A percentile compares a stretch with the other conserved stretches of the same genome.
These are phyloP conservation scores for Schizothecium vesticola DNA, from an alignment of 495 filamentous ascomycete species.

Conservation along the genomic window DNA sequence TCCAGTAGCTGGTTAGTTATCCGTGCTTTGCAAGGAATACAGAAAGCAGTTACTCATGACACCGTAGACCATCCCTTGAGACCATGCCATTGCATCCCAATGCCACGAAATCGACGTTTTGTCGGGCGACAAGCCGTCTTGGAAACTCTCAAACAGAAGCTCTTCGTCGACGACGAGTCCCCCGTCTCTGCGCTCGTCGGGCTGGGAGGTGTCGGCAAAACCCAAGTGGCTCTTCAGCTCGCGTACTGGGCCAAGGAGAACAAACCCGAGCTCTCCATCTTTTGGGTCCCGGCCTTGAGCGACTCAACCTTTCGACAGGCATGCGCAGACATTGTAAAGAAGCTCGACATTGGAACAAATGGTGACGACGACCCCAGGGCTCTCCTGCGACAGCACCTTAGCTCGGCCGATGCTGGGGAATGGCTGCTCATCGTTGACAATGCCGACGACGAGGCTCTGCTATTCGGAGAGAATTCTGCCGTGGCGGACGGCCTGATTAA, in stretches of 20 bases:
- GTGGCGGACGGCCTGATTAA: conserved; percentile 13
- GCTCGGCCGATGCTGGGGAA: conserved; percentile 12
- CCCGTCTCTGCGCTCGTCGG: conserved; percentile 32
- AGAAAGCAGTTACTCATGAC: not conserved
- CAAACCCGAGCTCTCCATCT: conserved; percentile 40
- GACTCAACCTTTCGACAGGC: conserved; percentile 41
- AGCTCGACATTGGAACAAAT: conserved; percentile 14
- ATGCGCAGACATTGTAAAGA: conserved; percentile 35
- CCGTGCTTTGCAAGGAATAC: not conserved
- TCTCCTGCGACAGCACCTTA: conserved; percentile 21
- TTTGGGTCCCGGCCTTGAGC: conserved; percentile 45
- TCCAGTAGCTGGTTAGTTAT: not conserved
- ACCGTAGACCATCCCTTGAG: not conserved
- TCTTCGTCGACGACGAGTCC: not conserved
- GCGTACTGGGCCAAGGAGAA: conserved; percentile 19
- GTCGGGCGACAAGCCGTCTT: not conserved
- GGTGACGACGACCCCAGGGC: conserved; percentile 16
- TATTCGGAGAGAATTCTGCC: not conserved
- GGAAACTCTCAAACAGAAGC: not conserved
- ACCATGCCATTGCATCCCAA: not conserved
- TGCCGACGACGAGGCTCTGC: conserved; percentile 25
- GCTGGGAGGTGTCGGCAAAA: conserved; percentile 48
- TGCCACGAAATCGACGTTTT: not conserved
- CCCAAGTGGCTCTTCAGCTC: conserved; percentile 46
- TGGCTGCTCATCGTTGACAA: conserved; percentile 36